Evolutionary conservation across 1,139 yeast genomes (phyloP), one percentile per base, ranked within the genome.

Genomic region (Candida sojae): DNA sequence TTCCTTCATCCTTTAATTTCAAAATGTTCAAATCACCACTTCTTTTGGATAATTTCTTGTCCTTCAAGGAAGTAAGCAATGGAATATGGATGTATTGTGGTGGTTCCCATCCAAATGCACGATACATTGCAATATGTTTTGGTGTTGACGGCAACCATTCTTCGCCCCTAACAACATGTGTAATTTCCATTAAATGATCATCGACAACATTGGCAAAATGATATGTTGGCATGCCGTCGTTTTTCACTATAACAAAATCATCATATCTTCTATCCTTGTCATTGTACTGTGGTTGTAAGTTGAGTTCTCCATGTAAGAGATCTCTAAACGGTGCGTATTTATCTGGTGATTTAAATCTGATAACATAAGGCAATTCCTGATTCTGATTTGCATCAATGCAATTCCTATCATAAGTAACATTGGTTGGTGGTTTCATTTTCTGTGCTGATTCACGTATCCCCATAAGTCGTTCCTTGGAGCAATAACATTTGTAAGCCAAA

Each of bases 61-160:
- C 96, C 7, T 74, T 73, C 25, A 76, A 61, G 4, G 91, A 82
- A 0, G 97, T 91, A 51, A 93, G 68, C 35, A 93, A 69, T 0
- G 99, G 99, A 42, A 93, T 87, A 63, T 93, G 99, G n/a, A 87
- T 77, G 62, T 83, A 95, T 30, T 75, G 60, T 0, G 99, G 99
- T 0, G 88, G 83, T 0, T 62, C 57, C 98, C 97, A 92, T 0
- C 91, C 93, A 63, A 93, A 86, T 0, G 97, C 96, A 21, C 77
- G 59, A 61, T 93, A 95, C 49, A 93, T 67, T 0, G 97, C 95
- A 42, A 90, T 76, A 61, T 93, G 99, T 57, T 92, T 93, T 2
- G 98, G 97, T 0, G 99, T 93, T 0, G 98, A 88, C 1, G 96
- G 86, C 8, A 93, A 71, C 99, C 99, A 95, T 65, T 93, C 98